Evolutionary conservation across 805 yeast species (phyloP).

Genomic region (Tetrapisispora iriomotensis): DNA sequence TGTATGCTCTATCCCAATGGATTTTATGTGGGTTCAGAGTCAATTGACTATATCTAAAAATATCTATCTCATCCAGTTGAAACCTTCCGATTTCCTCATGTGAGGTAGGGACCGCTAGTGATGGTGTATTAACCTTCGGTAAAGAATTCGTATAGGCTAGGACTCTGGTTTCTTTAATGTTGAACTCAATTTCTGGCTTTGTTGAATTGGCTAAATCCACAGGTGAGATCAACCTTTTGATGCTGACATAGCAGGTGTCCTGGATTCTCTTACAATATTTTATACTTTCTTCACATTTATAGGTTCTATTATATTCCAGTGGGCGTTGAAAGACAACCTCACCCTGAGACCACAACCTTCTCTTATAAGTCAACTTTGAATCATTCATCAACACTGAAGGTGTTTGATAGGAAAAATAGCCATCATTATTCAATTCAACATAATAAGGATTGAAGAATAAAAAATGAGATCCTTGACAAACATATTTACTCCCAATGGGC

Average conservation of each 20-base stretch:
- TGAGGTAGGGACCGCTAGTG: neutral
- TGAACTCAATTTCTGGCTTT: too few relatives aligned
- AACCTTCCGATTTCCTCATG: slow-evolving; percentile 7
- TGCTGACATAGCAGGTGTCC: slow-evolving; percentile 41
- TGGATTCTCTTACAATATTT: slow-evolving; percentile 31
- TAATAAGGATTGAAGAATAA: slow-evolving; percentile 55
- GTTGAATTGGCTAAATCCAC: too few relatives aligned
- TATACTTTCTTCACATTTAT: slow-evolving; percentile 47
- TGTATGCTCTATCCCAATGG: slow-evolving; percentile 58
- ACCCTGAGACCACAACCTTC: slow-evolving; percentile 82
- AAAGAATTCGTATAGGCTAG: slow-evolving; percentile 48
- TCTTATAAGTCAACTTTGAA: slow-evolving; percentile 28
- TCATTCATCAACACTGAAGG: slow-evolving; percentile 32
- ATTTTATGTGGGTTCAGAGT: slow-evolving; percentile 79
- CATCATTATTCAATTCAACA: slow-evolving; percentile 49
- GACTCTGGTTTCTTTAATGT: slow-evolving; percentile 44
- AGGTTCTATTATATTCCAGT: slow-evolving; percentile 30
- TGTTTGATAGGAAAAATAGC: slow-evolving; percentile 72
- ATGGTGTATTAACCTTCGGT: neutral
- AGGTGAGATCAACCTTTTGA: slow-evolving; percentile 39
- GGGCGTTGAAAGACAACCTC: slow-evolving; percentile 35
- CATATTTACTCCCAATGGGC: slow-evolving; percentile 10
- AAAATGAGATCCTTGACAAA: slow-evolving; percentile 51
- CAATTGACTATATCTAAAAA: slow-evolving; percentile 58
- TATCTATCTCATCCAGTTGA: slow-evolving; percentile 32